Base-by-base conservation (phyloP, 345 rosid species). In the Gossypium stocksii region DNA sequence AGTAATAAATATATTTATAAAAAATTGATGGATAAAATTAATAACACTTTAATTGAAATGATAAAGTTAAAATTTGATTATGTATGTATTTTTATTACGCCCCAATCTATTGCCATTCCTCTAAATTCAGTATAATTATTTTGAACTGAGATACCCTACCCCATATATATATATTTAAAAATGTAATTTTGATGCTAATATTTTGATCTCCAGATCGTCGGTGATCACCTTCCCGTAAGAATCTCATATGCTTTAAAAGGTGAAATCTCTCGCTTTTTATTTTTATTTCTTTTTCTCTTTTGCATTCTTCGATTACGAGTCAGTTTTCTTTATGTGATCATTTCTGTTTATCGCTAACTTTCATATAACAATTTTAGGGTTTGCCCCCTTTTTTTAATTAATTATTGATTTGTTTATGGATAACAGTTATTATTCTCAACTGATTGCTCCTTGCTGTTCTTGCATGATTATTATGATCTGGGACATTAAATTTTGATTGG, bases 121-220 rank as follows among this genome's bases (percentile, higher is more conserved):
- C 7, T 5, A 34, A 34, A 34, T 34, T 34, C 41, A 34, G 41
- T 34, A 34, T 34, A 34, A 34, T 5, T 34, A 34, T 34, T 34
- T 34, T 34, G 41, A 34, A 34, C 41, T 1, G 41, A 5, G 41
- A 34, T 34, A 34, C 41, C 1, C 41, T 34, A 4, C 7, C 25
- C 1, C 7, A 4, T 56, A 23, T 58, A 58, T 2, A 59, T 59
- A 23, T 59, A 59, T 59, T 27, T 59, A 43, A 23, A 23, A 10
- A 67, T 41, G 70, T 49, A 34, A 10, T 46, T 43, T 25, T 3
- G 72, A 74, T 66, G 41, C 74, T 22, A 41, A 59, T 56, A 38
- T 70, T 74, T 65, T 49, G 63, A 69, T 77, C n/a, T 70, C 56
- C 72, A 61, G 80, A 77, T 80, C 83, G 75, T 61, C 64, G 48